Conservation (phyloP, 2,329 filamentous ascomycete genomes). For the Aspergillus sp. region DNA sequence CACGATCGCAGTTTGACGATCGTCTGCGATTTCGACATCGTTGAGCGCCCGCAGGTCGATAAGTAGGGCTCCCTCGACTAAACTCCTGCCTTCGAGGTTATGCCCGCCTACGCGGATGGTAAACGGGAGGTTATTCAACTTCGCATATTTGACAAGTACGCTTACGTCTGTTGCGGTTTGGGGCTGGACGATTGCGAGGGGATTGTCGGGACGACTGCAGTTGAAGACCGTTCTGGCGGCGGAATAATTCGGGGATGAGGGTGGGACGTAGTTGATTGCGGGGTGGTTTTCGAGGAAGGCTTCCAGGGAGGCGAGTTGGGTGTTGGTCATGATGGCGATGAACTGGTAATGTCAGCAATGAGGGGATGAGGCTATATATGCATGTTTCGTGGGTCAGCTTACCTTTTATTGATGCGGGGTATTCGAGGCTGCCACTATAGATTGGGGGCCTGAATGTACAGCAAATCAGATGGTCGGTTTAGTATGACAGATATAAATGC, state of each 20-base stretch:
- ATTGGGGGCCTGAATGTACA: too few relatives aligned
- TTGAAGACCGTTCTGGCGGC: conserved; percentile 2
- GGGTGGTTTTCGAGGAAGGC: conserved; percentile 4
- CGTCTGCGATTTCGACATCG: conserved; percentile 3
- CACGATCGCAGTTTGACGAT: conserved; percentile 5
- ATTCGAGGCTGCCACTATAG: too few relatives aligned
- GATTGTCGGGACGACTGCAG: conserved; percentile 2
- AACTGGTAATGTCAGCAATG: too few relatives aligned
- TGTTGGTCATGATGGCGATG: too few relatives aligned
- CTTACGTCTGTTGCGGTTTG: conserved; percentile 5
- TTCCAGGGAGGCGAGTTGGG: too few relatives aligned
- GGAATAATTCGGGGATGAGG: conserved; percentile 3
- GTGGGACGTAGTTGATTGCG: conserved; percentile 3
- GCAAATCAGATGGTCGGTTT: too few relatives aligned
- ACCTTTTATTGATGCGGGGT: too few relatives aligned
- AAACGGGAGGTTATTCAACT: conserved; percentile 5
- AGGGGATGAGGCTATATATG: too few relatives aligned
- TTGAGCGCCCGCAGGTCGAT: conserved; percentile 12
- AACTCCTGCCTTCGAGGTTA: conserved; percentile 8
- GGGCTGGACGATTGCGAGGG: conserved; percentile 7
- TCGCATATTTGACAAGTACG: conserved; percentile 5
- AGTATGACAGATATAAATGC: too few relatives aligned
- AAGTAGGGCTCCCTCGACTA: conserved; percentile 4
- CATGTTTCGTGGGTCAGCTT: too few relatives aligned
- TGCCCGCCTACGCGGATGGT: conserved; percentile 15